phyloP scores from a whole-genome alignment of 2,329 filamentous ascomycete species.

The Aspergillus melleus region DNA sequence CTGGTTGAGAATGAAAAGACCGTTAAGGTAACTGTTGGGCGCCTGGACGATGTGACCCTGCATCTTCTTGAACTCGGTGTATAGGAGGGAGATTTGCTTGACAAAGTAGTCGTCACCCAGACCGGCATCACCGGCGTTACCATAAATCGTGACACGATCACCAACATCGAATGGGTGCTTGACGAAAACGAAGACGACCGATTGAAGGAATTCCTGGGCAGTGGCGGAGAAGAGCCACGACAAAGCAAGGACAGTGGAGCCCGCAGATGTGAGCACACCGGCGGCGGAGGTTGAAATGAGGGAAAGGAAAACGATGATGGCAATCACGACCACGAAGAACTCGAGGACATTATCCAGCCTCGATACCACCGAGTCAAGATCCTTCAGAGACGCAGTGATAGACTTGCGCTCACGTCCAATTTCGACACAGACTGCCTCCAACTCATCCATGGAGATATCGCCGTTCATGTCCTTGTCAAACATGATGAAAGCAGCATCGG shows the following conservation, averaged over 20 bases:
- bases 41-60: constrained; percentile 94
- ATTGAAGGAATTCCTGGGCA: constrained; percentile 91
- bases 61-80: constrained; percentile 99
- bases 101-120: constrained; percentile 94
- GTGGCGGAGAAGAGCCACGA: constrained; percentile 93
- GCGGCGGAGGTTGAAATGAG: constrained; percentile 89
- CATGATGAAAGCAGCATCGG: constrained; percentile 83
- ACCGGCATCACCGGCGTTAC: constrained; percentile 76
- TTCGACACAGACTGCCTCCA: constrained; percentile 90
- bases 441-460: constrained; percentile 92
- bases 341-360: constrained; percentile 88
- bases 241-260: constrained; percentile 81
- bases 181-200: constrained; percentile 91
- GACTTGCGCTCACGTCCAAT: constrained; percentile 93
- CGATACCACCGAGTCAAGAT: constrained; percentile 87
- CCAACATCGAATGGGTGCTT: constrained; percentile 98
- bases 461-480: constrained; percentile 97
- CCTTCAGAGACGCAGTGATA: constrained; percentile 90
- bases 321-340: constrained; percentile 79
- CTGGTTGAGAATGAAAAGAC: constrained; percentile 91
- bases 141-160: constrained; percentile 88
- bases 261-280: constrained; percentile 83
- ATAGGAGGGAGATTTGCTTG: constrained; percentile 87
- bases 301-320: constrained; percentile 82
- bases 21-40: constrained; percentile 91